phyloP scores from a whole-genome alignment of 352 stramenopile genomes.

The Globisporangium perplexum region DNA sequence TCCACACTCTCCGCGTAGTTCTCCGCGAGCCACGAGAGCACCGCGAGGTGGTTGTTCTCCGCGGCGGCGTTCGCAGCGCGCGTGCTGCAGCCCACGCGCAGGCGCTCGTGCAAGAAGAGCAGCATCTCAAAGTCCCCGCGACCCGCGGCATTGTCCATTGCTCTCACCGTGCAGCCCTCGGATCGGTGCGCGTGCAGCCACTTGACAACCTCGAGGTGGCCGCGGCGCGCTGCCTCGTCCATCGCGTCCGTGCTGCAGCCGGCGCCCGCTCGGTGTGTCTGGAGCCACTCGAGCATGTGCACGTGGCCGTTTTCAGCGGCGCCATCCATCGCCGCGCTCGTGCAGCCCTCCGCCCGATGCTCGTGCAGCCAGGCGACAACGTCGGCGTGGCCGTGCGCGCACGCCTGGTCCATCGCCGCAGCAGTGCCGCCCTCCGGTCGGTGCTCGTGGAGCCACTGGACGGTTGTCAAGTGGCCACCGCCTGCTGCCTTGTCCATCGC shows the following conservation, averaged over 20 bases:
- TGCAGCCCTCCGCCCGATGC: too few species aligned
- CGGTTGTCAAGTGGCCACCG: neutral
- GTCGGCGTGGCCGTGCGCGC: neutral
- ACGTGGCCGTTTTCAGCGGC: neutral
- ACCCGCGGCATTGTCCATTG: neutral
- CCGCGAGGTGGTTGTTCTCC: neutral
- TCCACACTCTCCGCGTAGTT: neutral
- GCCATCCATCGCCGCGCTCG: neutral
- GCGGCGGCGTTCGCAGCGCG: neutral
- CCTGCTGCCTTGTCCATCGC: neutral
- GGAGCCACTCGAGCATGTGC: neutral
- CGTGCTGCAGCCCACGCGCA: neutral
- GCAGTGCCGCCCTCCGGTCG: too few species aligned
- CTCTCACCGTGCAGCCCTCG: neutral
- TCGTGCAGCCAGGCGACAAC: too few species aligned
- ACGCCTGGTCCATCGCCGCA: too few species aligned
- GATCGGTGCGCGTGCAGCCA: constrained; percentile 19
- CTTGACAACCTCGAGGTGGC: constrained; percentile 16
- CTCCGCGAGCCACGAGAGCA: neutral
- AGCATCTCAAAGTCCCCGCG: constrained; percentile 3
- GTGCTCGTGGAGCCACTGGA: neutral
- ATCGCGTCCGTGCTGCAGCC: neutral
- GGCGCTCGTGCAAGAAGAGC: constrained; percentile 1
- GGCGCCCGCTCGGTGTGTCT: neutral
- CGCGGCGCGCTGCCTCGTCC: constrained; percentile 10